Base-by-base conservation (phyloP, 352 stramenopile genomes). In the Peronospora belbahrii region DNA sequence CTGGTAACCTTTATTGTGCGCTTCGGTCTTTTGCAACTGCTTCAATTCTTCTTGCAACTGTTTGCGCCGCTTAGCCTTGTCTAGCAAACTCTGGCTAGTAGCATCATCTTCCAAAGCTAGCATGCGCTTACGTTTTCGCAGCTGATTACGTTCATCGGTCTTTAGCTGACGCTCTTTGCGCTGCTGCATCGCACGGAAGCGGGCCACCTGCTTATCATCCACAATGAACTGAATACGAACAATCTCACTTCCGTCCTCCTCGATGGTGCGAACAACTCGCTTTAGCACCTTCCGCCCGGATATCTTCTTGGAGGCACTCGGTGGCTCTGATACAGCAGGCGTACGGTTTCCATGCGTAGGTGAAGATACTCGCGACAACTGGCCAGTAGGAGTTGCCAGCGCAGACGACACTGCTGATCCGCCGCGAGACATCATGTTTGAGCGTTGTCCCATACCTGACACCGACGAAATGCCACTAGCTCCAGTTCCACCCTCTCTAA, bases 31-130 rank as follows among this genome's bases (percentile, higher is more conserved):
- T 48, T 85, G 59, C 6, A 90, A 54, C 43, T 88, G 76, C 52
- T 90, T 93, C n/a, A 93, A 46, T 48, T 93, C 81, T 36, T 90
- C 81, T 53, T 88, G 72, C 18, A 93, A 52, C 39, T 93, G 78
- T 28, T 90, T 88, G 42, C 77, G 77, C 31, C 77, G 74, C 64
- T 88, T 88, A 1, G 77, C 77, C 37, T 85, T 86, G 45, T 88
- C 73, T 6, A 85, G 47, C 25, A 81, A 44, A 60, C 62, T 83
- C 30, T 74, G 59, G 25, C 61, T 61, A 2, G 61, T 54, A 15
- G 55, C 44, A 35, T 85, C 71, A 40, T 83, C 78, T 22, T 88
- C 80, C 10, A 86, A 62, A 14, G 68, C 75, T 23, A 86, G 39
- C 70, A 88, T 80, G 10, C 78, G 72, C 56, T 91, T 89, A 6